Evolutionary conservation across 2,329 filamentous ascomycete species (phyloP), one percentile per base, ranked within the genome.

Genomic region (Monilinia fructigena): DNA sequence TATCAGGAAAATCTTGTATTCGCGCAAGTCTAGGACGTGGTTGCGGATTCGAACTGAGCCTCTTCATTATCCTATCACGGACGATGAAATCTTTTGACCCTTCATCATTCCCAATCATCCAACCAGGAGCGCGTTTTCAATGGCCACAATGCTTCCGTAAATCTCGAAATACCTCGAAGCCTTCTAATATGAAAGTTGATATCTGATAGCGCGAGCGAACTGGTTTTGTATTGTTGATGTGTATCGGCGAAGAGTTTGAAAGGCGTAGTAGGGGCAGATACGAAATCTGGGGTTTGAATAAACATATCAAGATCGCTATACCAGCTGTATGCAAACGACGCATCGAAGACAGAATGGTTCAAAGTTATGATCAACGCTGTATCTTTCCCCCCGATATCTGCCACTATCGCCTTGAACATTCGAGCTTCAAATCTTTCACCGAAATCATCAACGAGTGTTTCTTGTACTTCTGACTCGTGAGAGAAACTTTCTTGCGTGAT

Each of bases 221-320:
- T 54, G 16, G 31, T 35, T 28, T 31, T 35, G 18, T 53, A 63
- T 54, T 54, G 48, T 20, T 54, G 18, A 20, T 42, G 26, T 4
- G 54, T 8, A 31, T 63, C n/a, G 7, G 45, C 50, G 23, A 63
- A 54, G 11, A 63, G n/a, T 28, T 45, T 59, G 20, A 48, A 59
- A 26, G 60, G 6, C 31, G 48, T 53, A 20, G 26, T 11, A 28
- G 35, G n/a, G 16, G 31, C 8, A n/a, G 45, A 14, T 23, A n/a
- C 16, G 12, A 42, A 40, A 10, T 23, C 28, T 28, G 48, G 35
- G 5, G 54, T 54, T 42, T 40, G 18, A n/a, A 54, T 20, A 10
- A 63, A 40, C 48, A 50, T 54, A 16, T 42, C 60, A 18, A 63
- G 48, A 28, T 63, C 35, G 16, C n/a, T 52, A 16, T 63, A 63